Base-by-base conservation (phyloP, 192 early-diverging fungal species). In the Coemansia sp. region DNA sequence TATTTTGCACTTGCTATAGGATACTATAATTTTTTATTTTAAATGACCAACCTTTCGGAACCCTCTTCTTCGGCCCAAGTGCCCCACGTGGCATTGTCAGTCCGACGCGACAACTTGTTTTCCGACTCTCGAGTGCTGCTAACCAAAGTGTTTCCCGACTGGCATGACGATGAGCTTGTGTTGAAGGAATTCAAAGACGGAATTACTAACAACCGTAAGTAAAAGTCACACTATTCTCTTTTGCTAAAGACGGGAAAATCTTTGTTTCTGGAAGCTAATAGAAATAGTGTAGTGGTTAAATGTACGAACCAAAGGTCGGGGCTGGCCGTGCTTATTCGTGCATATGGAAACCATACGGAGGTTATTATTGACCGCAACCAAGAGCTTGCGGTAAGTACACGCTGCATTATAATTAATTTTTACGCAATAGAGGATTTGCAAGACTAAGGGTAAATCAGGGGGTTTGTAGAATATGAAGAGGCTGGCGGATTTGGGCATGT, bases 271-370 rank as follows among this genome's bases (percentile, higher is more conserved):
- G 49, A 21, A 50, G 15, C 49, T 50, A 50, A 50, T n/a, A 50
- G 49, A 2, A 21, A 21, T 21, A 51, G 41, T 59, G 43, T 77
- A 77, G 75, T 96, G 73, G 86, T 96, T 17, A 83, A 85, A 59
- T 88, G 86, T 57, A 88, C 84, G 4, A 86, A 95, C 79, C 72
- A 53, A 37, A 73, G 81, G 8, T 68, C 77, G 11, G 70, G 82
- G 11, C 62, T 83, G 14, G 84, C 89, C 12, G 86, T 94, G 21
- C 85, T 97, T 45, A 88, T 97, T 49, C 86, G 95, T 25, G 89
- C 90, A 37, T 97, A 95, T 72, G 95, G 95, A 51, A 90, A 90
- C 65, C 86, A 89, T 50, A 91, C 92, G 45, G 91, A 93, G 59
- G 72, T 91, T 21, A 85, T 97, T 38, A 97, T 97, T 69, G 93